These are phyloP conservation scores for Thecaphora thlaspeos DNA, from an alignment of 1,284 basidiomycete genomes.

Conservation along the genomic window DNA sequence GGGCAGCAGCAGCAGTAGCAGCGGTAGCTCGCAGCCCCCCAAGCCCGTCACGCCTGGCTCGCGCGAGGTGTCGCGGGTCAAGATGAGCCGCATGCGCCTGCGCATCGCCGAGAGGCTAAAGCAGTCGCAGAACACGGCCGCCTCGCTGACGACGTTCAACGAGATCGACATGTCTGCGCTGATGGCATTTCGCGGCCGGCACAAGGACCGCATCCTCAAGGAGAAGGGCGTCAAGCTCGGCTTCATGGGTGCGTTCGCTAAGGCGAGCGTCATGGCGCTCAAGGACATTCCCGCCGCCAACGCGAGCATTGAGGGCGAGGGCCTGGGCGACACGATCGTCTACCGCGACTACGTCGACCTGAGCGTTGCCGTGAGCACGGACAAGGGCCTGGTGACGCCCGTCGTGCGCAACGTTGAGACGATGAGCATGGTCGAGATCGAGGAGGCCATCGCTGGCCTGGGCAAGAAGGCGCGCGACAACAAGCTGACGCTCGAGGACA, in stretches of 20 bases:
- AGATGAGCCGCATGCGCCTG: slow-evolving; percentile 72
- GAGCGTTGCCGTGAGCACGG: slow-evolving; percentile 87
- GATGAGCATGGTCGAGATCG: slow-evolving; percentile 86
- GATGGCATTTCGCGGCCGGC: slow-evolving; percentile 88
- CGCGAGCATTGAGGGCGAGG: slow-evolving; percentile 76
- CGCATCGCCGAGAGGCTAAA: slow-evolving; percentile 97
- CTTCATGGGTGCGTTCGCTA: slow-evolving; percentile 96
- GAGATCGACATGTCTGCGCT: slow-evolving; percentile 98
- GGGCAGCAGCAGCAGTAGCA: slow-evolving; percentile 3
- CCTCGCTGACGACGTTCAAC: slow-evolving; percentile 97
- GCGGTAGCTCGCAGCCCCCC: slow-evolving; percentile 17
- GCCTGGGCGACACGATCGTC: slow-evolving; percentile 79
- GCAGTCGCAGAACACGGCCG: slow-evolving; percentile 95
- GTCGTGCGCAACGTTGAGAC: slow-evolving; percentile 87
- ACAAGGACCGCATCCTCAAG: slow-evolving; percentile 92
- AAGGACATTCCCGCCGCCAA: slow-evolving; percentile 93
- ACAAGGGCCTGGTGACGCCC: slow-evolving; percentile 95
- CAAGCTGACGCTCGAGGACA: slow-evolving; percentile 82
- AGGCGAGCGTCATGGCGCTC: slow-evolving; percentile 79
- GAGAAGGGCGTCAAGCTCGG: slow-evolving; percentile 94
- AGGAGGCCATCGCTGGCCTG: slow-evolving; percentile 83
- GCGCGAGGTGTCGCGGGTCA: slow-evolving; percentile 81
- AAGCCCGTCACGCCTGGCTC: slow-evolving; percentile 47
- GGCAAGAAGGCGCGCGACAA: slow-evolving; percentile 94
- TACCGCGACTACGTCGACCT: slow-evolving; percentile 76